Conservation (phyloP, 768 basidiomycete genomes). For the Tulasnella sp. region DNA sequence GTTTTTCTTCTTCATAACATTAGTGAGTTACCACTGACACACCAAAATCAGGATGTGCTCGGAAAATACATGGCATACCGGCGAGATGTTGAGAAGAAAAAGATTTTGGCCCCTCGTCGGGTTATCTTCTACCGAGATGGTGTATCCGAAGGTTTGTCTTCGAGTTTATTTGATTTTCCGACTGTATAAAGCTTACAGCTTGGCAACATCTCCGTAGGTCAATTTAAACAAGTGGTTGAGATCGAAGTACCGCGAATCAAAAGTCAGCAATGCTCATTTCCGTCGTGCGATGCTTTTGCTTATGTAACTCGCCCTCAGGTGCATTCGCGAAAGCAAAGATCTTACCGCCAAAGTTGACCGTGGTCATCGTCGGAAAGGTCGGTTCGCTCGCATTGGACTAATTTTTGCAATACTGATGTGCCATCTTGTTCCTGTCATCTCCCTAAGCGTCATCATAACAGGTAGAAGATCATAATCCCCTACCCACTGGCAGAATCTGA, state of each 20-base stretch:
- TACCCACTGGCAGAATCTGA: not conserved
- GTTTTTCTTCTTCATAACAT: not conserved
- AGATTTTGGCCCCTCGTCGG: conserved; percentile 4
- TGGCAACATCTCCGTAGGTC: too few relatives aligned
- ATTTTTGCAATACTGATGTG: too few relatives aligned
- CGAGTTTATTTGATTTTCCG: too few relatives aligned
- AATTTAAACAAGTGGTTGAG: conserved; percentile 23
- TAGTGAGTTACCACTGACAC: not conserved
- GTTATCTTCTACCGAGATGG: conserved; percentile 18
- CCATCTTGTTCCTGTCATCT: not conserved
- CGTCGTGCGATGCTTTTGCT: not conserved
- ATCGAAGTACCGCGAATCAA: conserved; percentile 43
- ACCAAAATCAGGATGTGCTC: conserved; percentile 3
- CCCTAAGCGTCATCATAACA: conserved; percentile 45
- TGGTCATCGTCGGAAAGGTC: conserved; percentile 65
- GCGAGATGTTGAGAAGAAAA: conserved; percentile 10
- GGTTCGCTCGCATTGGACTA: not conserved
- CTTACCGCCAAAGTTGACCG: conserved; percentile 46
- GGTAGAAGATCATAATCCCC: conserved; percentile 22
- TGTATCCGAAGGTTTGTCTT: conserved; percentile 16
- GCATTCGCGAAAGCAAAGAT: conserved; percentile 53
- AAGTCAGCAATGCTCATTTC: conserved; percentile 29
- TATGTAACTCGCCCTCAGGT: conserved; percentile 29
- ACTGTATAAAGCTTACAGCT: too few relatives aligned
- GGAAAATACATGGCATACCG: conserved; percentile 17